Base-by-base conservation (phyloP, 495 filamentous ascomycete genomes). In the Wilcoxina mikolae region DNA sequence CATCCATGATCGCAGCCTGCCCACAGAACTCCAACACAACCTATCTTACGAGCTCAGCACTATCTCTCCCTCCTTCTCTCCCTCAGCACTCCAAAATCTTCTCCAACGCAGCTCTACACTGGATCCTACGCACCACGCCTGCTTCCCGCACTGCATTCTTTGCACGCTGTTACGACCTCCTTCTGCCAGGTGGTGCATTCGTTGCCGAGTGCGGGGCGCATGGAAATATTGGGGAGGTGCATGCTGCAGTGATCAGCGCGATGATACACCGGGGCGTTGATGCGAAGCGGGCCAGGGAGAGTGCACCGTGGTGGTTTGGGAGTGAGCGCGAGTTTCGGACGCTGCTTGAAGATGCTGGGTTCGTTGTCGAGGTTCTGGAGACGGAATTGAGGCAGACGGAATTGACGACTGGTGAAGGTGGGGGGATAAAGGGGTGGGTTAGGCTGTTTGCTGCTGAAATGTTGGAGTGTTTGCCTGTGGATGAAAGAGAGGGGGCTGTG, bases 61-160 rank as follows among this genome's bases (percentile, higher is more conserved):
- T 57, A 2, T 22, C 41, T 1, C 53, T 56, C n/a, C 26, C 28
- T 5, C 26, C 17, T 23, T 20, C n/a, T 18, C 45, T 25, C 3
- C 3, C 54, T 31, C 20, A 54, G 57, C 73, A 69, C 71, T 76
- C 76, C 57, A 86, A 85, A 65, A 71, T 84, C 57, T 83, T 88
- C 65, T 85, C 80, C 38, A 88, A 88, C 60, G 84, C 84, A 0
- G 85, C 84, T 0, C 67, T 88, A 38, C 84, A 89, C 68, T 90
- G 84, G 84, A 80, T 90, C 61, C 72, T 88, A 20, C 66, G 72
- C 0, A 68, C 73, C 35, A 54, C 68, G 2, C 39, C 57, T 0
- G 71, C 68, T 0, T 66, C 59, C 1, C 53, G 53, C 2, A 17
- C 18, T 3, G 35, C 49, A 4, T 69, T 74, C 60, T 73, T 88